Percentiles rank a stretch among this genome's conserved stretches.
These are phyloP conservation scores for Leccinum proliferum DNA, from an alignment of 1,284 basidiomycete genomes.

Conservation along the genomic window DNA sequence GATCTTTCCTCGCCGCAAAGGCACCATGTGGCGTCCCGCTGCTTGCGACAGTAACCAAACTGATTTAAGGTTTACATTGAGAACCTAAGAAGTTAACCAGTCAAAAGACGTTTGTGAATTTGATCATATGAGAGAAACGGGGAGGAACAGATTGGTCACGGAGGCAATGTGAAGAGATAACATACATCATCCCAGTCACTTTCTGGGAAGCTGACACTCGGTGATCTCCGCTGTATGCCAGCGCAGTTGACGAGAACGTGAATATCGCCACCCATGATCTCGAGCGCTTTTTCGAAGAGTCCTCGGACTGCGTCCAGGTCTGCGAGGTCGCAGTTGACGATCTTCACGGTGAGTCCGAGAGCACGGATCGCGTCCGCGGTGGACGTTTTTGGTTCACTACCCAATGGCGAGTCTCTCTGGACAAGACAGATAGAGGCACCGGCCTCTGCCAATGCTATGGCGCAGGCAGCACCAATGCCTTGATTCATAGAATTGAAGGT, in stretches of 20 bases:
- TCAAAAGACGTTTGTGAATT: conserved; percentile 11
- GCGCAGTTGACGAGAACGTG: conserved; percentile 93
- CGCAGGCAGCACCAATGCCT: conserved; percentile 74
- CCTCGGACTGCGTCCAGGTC: conserved; percentile 61
- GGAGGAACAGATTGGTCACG: conserved; percentile 7
- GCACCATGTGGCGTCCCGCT: conserved; percentile 77
- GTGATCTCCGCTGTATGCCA: conserved; percentile 86
- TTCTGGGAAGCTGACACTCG: conserved; percentile 79
- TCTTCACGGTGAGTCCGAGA: conserved; percentile 38
- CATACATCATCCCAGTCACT: conserved; percentile 87
- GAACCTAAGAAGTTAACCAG: conserved; percentile 43
- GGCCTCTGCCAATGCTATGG: conserved; percentile 68
- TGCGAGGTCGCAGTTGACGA: conserved; percentile 74
- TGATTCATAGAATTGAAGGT: conserved; percentile 17
- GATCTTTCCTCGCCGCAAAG: conserved; percentile 69
- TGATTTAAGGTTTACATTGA: conserved; percentile 75
- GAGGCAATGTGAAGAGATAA: conserved; percentile 14
- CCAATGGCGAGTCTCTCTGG: conserved; percentile 44
- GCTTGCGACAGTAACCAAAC: conserved; percentile 74
- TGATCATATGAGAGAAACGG: conserved; percentile 11
- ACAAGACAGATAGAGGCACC: conserved; percentile 83
- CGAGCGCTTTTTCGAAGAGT: conserved; percentile 61
- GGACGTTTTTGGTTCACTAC: conserved; percentile 42
- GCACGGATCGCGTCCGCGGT: conserved; percentile 53
- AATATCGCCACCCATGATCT: conserved; percentile 60